A percentile compares a stretch with the other conserved stretches of the same genome.
Evolutionary conservation across 169 alveolate genomes (phyloP).

Genomic region (Babesia sp.): DNA sequence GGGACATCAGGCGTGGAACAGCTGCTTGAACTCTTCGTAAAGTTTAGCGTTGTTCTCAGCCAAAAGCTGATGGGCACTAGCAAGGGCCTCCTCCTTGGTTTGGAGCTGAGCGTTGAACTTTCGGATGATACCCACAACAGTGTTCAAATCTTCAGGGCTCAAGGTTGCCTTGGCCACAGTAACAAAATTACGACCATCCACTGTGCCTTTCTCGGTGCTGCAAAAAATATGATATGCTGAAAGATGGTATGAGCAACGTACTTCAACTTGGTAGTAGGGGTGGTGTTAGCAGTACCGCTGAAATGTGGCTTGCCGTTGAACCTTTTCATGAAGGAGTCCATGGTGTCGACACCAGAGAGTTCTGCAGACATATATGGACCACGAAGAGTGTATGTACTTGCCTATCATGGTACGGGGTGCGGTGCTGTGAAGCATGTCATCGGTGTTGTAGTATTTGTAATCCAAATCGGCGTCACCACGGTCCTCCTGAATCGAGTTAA

Average conservation of each 20-base stretch:
- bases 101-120: slow-evolving; percentile 83
- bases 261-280: slow-evolving; percentile 32
- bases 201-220: slow-evolving; percentile 29
- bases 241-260: too few species aligned
- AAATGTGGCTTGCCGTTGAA: neutral
- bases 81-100: slow-evolving; percentile 77
- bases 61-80: slow-evolving; percentile 64
- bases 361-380: neutral
- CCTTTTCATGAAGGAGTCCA: slow-evolving; percentile 12
- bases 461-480: slow-evolving; percentile 63
- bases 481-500: slow-evolving; percentile 83
- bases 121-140: slow-evolving; percentile 79
- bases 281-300: slow-evolving; percentile 13
- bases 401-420: slow-evolving; percentile 50
- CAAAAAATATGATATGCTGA: too few species aligned
- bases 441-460: slow-evolving; percentile 29
- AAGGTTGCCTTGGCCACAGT: slow-evolving; percentile 77
- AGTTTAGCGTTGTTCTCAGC: slow-evolving; percentile 63
- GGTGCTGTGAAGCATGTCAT: slow-evolving; percentile 46
- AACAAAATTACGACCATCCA: slow-evolving; percentile 61
- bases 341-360: slow-evolving; percentile 23
- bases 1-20: slow-evolving; percentile 7
- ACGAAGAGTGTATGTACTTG: neutral
- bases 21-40: slow-evolving; percentile 57
- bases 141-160: slow-evolving; percentile 77